Conservation (phyloP, 805 yeast species). For the Scheffersomyces coipomensis region DNA sequence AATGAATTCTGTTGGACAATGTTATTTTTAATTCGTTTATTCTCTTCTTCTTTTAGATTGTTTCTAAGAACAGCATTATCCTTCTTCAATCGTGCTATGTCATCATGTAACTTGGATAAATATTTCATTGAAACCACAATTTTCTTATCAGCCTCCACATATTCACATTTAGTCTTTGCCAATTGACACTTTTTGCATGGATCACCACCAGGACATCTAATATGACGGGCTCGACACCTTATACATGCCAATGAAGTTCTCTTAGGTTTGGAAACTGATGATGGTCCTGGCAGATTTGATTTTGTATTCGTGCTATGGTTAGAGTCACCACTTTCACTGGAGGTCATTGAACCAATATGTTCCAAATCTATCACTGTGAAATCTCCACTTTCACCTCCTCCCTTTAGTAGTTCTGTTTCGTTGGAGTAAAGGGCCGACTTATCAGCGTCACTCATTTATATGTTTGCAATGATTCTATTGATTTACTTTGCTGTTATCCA, state of each 20-base stretch:
- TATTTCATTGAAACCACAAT: conserved; percentile 73
- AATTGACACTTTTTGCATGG: conserved; percentile 65
- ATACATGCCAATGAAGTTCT: conserved; percentile 51
- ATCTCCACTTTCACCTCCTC: too few relatives aligned
- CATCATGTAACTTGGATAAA: conserved; percentile 64
- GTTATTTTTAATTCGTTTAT: background rate
- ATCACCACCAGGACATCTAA: conserved; percentile 75
- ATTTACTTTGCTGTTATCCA: too few relatives aligned
- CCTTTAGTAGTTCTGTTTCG: too few relatives aligned
- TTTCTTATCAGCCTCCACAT: conserved; percentile 69
- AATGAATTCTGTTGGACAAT: background rate
- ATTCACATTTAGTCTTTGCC: conserved; percentile 62
- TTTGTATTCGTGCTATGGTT: too few relatives aligned
- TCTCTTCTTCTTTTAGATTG: conserved; percentile 30
- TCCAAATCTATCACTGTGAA: too few relatives aligned
- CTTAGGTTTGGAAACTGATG: conserved; percentile 17
- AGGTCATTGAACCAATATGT: too few relatives aligned
- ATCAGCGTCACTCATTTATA: too few relatives aligned
- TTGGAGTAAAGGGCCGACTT: too few relatives aligned
- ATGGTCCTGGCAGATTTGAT: background rate
- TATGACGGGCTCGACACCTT: conserved; percentile 69
- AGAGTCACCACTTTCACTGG: too few relatives aligned
- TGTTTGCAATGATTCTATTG: too few relatives aligned
- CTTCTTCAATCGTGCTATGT: conserved; percentile 60
- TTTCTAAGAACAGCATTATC: conserved; percentile 61